Evolutionary conservation across 352 stramenopile species (phyloP).

Genomic region (Phytophthora cryptogea): DNA sequence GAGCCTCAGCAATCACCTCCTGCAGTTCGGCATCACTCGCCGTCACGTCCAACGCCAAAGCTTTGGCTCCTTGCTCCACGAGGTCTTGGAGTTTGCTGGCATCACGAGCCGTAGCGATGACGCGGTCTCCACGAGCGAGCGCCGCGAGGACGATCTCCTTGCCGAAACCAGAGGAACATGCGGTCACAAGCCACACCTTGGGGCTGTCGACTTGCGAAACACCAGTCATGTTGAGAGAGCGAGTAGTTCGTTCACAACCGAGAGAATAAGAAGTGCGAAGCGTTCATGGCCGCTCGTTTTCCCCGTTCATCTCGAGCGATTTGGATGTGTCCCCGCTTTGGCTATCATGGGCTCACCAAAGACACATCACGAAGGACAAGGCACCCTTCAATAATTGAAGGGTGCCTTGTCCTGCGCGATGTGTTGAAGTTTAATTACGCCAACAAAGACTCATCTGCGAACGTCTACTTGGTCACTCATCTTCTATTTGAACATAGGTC

Average conservation of each 20-base stretch:
- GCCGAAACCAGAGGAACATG: conserved; percentile 54
- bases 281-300: conserved; percentile 5
- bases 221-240: conserved; percentile 13
- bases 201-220: conserved; percentile 11
- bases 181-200: conserved; percentile 63
- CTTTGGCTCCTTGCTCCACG: conserved; percentile 28
- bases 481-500: conserved; percentile 16
- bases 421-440: conserved; percentile 10
- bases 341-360: conserved; percentile 2
- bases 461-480: background rate
- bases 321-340: conserved; percentile 13
- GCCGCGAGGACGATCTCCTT: conserved; percentile 47
- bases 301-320: conserved; percentile 11
- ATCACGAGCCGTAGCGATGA: conserved; percentile 54
- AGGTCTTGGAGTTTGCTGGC: conserved; percentile 41
- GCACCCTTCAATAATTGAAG: background rate
- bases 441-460: conserved; percentile 1
- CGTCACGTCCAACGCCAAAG: conserved; percentile 50
- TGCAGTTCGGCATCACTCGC: conserved; percentile 35
- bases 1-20: conserved; percentile 33
- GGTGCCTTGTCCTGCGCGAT: too few species aligned
- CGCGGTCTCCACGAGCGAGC: conserved; percentile 46
- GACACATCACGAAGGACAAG: conserved; percentile 22
- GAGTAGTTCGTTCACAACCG: conserved; percentile 2
- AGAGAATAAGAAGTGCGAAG: conserved; percentile 22